Base-by-base conservation (phyloP, 176 grass and related monocot genomes). In the Rhynchospora tenuis region DNA sequence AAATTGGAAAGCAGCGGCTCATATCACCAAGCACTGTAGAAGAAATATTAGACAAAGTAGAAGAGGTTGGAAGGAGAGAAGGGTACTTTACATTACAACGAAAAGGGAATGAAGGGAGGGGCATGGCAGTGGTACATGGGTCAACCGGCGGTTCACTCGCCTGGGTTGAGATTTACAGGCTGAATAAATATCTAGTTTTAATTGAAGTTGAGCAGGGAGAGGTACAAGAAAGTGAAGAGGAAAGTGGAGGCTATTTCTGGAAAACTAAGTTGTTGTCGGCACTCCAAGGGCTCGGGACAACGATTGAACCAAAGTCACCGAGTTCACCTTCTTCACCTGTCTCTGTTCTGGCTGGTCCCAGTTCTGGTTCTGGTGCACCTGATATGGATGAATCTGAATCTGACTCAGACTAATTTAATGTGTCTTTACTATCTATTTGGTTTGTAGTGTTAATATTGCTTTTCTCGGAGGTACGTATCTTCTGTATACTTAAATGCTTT, bases 191-290 rank as follows among this genome's bases (percentile, higher is more conserved):
- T 11, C 2, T 85, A 72, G 43, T 48, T 42, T 38, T 89, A 67
- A 80, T 89, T 54, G 83, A 85, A 54, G 66, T 78, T 11, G 56
- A 89, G 58, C 19, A 72, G 28, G 47, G 66, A 50, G 87, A 61
- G 29, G 78, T 26, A 13, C 43, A 45, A 12, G 83, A 45, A 2
- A 17, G 14, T 23, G 46, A 63, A 7, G 77, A 83, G 5, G 45
- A 54, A 62, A 44, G 13, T 59, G 61, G 31, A 52, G n/a, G 70
- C 4, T 47, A 47, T 22, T 82, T 89, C 67, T 89, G 83, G 87
- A 82, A 73, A 73, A 44, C 78, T 22, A 72, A 74, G 55, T 67
- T 89, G 59, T 15, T 60, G 2, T 83, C 75, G 4, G 87, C 43
- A 58, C 83, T 89, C 16, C 59, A 64, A 66, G 83, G 22, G 42